Evolutionary conservation across 768 basidiomycete genomes (phyloP).

Genomic region (Psilocybe sp.): DNA sequence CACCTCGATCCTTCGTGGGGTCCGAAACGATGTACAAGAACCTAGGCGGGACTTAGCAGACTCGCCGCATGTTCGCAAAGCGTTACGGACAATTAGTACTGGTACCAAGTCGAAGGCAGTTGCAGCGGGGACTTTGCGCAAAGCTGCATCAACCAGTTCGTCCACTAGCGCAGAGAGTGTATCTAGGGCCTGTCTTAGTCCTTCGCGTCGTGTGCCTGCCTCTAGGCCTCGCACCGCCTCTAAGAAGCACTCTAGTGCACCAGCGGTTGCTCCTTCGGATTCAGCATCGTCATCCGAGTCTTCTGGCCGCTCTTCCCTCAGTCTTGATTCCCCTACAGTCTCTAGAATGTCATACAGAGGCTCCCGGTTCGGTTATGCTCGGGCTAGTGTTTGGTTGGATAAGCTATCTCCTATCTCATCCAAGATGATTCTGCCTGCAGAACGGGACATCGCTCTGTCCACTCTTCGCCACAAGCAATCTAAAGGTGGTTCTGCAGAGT

Average conservation of each 20-base stretch:
- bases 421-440: not conserved
- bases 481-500: too few relatives aligned
- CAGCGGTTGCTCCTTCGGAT: not conserved
- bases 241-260: too few relatives aligned
- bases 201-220: too few relatives aligned
- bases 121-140: too few relatives aligned
- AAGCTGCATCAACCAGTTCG: too few relatives aligned
- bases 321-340: not conserved
- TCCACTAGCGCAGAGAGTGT: too few relatives aligned
- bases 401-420: not conserved
- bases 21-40: not conserved
- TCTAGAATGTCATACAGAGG: not conserved
- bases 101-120: too few relatives aligned
- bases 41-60: not conserved
- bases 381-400: not conserved
- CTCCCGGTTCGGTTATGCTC: slow-evolving; percentile 1
- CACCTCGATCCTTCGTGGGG: not conserved
- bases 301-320: not conserved
- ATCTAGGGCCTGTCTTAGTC: too few relatives aligned
- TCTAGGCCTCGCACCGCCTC: too few relatives aligned
- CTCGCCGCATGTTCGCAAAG: not conserved
- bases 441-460: too few relatives aligned
- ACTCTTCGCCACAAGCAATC: too few relatives aligned
- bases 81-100: too few relatives aligned
- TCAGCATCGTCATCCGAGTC: not conserved